Conservation (phyloP, 331 rosid genomes). For the Erythrophleum ivorense region DNA sequence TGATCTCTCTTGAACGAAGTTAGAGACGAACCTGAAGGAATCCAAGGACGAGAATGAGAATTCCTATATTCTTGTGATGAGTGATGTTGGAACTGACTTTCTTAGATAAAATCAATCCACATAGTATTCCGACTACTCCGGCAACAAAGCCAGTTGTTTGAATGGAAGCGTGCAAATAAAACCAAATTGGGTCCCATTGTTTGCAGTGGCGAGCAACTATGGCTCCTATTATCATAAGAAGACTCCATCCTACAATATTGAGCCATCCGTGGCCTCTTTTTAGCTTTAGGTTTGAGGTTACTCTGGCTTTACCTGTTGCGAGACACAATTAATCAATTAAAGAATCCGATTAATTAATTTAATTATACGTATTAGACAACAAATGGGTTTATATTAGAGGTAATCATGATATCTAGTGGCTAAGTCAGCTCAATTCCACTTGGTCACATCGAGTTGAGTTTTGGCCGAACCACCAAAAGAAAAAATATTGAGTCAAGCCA, state of each 20-base stretch:
- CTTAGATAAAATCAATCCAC: slow-evolving; percentile 48
- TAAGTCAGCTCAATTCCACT: too few species aligned
- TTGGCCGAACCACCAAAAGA: too few species aligned
- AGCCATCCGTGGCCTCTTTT: slow-evolving; percentile 45
- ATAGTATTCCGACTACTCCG: slow-evolving; percentile 41
- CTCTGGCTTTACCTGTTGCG: slow-evolving; percentile 7
- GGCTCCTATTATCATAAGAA: slow-evolving; percentile 41
- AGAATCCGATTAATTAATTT: too few species aligned
- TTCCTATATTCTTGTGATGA: slow-evolving; percentile 56
- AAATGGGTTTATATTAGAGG: too few species aligned
- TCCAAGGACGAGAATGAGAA: slow-evolving; percentile 58
- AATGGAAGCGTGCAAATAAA: slow-evolving; percentile 46
- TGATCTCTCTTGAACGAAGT: too few species aligned
- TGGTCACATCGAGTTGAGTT: too few species aligned
- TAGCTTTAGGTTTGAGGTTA: slow-evolving; percentile 14
- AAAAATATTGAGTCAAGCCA: too few species aligned
- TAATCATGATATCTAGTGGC: too few species aligned
- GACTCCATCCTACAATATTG: slow-evolving; percentile 46
- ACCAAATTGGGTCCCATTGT: slow-evolving; percentile 50
- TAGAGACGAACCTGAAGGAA: slow-evolving; percentile 55
- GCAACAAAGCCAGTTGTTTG: slow-evolving; percentile 41
- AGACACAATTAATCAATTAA: too few species aligned
- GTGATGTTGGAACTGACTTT: slow-evolving; percentile 44
- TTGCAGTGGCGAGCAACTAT: slow-evolving; percentile 41
- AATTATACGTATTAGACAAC: too few species aligned